Evolutionary conservation across 805 yeast genomes (phyloP).

Genomic region (Lipomyces chichibuensis): DNA sequence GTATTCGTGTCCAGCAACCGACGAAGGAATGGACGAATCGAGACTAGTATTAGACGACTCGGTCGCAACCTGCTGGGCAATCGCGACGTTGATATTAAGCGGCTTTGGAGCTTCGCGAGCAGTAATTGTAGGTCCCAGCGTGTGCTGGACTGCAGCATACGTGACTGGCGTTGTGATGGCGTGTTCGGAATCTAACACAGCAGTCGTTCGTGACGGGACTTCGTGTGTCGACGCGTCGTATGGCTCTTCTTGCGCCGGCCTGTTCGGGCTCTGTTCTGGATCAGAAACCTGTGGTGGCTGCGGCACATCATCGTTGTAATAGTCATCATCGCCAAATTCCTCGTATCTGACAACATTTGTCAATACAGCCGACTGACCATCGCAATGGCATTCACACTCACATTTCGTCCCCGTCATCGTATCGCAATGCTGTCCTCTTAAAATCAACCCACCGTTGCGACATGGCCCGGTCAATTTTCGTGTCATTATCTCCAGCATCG

Average conservation of each 20-base stretch:
- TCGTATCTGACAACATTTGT: neutral
- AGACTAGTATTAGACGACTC: neutral
- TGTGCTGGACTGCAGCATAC: neutral
- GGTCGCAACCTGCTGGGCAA: neutral
- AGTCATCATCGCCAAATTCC: neutral
- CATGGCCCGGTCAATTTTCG: neutral
- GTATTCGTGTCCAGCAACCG: constrained; percentile 22
- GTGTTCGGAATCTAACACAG: constrained; percentile 1
- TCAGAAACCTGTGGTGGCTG: neutral
- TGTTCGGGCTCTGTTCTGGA: neutral
- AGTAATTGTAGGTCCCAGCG: neutral
- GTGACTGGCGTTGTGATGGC: neutral
- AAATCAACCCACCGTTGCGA: constrained; percentile 1
- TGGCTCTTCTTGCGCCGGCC: neutral
- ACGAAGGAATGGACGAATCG: constrained; percentile 28
- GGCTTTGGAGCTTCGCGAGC: neutral
- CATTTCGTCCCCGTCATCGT: neutral
- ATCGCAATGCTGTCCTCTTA: neutral
- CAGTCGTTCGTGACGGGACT: neutral
- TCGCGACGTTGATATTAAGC: constrained; percentile 11
- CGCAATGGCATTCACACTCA: neutral
- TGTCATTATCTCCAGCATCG: neutral
- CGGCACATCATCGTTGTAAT: neutral
- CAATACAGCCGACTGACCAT: neutral
- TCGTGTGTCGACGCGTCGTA: neutral